A percentile compares a stretch with the other conserved stretches of the same genome.
Evolutionary conservation across 306 rosid genomes (phyloP).

Genomic region (Hylodesmum podocarpum): DNA sequence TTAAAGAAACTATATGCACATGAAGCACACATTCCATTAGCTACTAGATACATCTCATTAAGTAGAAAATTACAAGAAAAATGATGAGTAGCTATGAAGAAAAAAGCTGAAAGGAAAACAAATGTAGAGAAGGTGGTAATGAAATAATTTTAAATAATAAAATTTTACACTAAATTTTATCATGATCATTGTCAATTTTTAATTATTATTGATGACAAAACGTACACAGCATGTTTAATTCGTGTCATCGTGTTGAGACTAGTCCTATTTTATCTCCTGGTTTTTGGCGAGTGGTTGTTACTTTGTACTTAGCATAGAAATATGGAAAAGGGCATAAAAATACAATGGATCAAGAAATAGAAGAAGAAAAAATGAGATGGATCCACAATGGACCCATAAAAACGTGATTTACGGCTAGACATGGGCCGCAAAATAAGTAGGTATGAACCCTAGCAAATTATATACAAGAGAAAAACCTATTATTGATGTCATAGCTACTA

Average conservation of each 20-base stretch:
- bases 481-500: conserved; percentile 8
- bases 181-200: neutral
- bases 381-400: conserved; percentile 37
- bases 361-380: neutral
- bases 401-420: conserved; percentile 62
- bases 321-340: neutral
- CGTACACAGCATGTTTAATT: neutral
- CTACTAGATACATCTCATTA: neutral
- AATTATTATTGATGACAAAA: neutral
- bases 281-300: neutral
- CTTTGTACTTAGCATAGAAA: neutral
- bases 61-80: too few species aligned
- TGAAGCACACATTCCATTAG: neutral
- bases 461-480: neutral
- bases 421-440: conserved; percentile 46
- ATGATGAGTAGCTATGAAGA: too few species aligned
- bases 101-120: too few species aligned
- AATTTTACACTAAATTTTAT: too few species aligned
- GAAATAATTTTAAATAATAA: too few species aligned
- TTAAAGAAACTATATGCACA: neutral
- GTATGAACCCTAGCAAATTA: neutral
- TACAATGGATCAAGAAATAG: neutral
- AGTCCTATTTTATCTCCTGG: neutral
- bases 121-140: too few species aligned
- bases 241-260: neutral